Evolutionary conservation across 768 basidiomycete species (phyloP).

Genomic region (Leccinum sublutescens): DNA sequence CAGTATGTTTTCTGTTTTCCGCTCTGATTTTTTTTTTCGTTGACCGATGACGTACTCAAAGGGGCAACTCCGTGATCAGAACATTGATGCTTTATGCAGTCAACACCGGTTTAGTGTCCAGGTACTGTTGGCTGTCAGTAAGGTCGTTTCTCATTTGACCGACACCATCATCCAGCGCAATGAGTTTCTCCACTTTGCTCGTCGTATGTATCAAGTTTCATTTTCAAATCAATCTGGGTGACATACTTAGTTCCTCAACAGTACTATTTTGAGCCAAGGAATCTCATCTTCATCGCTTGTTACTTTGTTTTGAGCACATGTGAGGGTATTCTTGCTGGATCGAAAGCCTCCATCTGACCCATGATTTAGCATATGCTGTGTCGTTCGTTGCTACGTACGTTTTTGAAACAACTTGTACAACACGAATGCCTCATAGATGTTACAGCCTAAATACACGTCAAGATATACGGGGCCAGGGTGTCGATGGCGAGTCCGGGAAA

Average conservation of each 20-base stretch:
- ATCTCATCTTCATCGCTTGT: conserved; percentile 57
- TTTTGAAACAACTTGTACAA: not conserved
- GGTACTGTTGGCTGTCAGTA: conserved; percentile 33
- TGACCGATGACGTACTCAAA: conserved; percentile 22
- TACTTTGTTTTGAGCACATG: conserved; percentile 70
- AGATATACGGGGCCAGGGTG: conserved; percentile 51
- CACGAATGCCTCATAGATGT: conserved; percentile 11
- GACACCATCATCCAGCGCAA: conserved; percentile 17
- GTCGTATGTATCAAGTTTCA: conserved; percentile 40
- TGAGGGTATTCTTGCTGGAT: conserved; percentile 32
- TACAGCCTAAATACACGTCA: conserved; percentile 60
- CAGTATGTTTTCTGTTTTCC: conserved; percentile 33
- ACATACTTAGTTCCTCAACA: conserved; percentile 22
- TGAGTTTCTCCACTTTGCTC: conserved; percentile 49
- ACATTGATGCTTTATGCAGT: conserved; percentile 57
- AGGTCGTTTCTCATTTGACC: not conserved
- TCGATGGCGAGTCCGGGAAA: conserved; percentile 39
- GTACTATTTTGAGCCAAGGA: conserved; percentile 55
- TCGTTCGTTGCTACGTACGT: conserved; percentile 67
- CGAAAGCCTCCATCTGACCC: conserved; percentile 1
- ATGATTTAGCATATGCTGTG: conserved; percentile 52
- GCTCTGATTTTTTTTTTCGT: not conserved
- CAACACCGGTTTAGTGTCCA: conserved; percentile 63
- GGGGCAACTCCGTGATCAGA: conserved; percentile 57
- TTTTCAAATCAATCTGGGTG: not conserved